A percentile compares a stretch with the other conserved stretches of the same genome.
phyloP scores from a whole-genome alignment of 176 grass and related monocot genomes.

The Chloris gayana region DNA sequence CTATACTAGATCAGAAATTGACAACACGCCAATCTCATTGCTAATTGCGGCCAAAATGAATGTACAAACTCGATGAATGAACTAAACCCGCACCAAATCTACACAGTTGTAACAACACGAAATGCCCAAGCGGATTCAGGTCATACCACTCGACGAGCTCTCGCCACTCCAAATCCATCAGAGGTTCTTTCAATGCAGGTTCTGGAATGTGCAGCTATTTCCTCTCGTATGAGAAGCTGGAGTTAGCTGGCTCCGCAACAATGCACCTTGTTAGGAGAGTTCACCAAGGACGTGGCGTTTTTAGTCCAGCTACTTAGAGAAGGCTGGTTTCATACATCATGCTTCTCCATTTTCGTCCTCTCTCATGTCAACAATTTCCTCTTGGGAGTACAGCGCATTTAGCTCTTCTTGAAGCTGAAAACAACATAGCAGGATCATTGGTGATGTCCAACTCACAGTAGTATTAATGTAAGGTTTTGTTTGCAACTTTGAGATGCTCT shows the following conservation, averaged over 20 bases:
- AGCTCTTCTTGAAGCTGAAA: conserved; percentile 92
- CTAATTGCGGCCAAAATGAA: conserved; percentile 6
- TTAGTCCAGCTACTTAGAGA: conserved; percentile 22
- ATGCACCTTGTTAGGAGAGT: neutral
- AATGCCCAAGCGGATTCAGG: neutral
- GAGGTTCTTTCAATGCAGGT: neutral
- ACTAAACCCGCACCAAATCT: neutral
- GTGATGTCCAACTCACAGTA: neutral
- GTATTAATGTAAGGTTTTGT: neutral
- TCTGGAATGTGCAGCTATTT: neutral
- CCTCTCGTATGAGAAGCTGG: neutral
- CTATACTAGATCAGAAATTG: conserved; percentile 2
- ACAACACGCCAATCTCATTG: conserved; percentile 15
- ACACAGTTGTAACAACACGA: neutral
- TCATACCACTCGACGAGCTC: neutral
- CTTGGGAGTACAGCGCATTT: conserved; percentile 69
- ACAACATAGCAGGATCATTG: neutral
- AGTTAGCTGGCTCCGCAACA: neutral
- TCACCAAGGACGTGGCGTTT: conserved; percentile 14
- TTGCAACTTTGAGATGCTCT: neutral
- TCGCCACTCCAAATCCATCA: neutral
- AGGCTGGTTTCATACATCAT: conserved; percentile 35
- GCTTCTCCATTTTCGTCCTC: conserved; percentile 60
- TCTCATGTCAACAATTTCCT: conserved; percentile 59
- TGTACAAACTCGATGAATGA: neutral